Evolutionary conservation across 2,329 filamentous ascomycete genomes (phyloP), one percentile per base, ranked within the genome.

Genomic region (Hymenoscyphus scutula): DNA sequence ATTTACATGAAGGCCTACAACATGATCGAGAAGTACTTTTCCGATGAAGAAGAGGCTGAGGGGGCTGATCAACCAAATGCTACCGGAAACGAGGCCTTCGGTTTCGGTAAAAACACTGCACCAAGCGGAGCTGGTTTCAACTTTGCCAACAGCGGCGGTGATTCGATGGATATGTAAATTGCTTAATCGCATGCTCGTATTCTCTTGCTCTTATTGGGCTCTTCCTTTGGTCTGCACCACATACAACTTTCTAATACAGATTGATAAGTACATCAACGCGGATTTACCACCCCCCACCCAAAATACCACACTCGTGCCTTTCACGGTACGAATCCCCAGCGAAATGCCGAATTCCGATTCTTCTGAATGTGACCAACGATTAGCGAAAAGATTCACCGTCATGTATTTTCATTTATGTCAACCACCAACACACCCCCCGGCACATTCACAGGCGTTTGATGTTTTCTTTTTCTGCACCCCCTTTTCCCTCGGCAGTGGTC

Each of bases 1-100:
- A 99, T 99, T 72, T 99, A 99, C 84, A 98, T 99, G 94, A 99
- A 99, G 87, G 95, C 95, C 0, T 99, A 98, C 85, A 98, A 96
- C 85, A 99, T 99, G 79, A 99, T 99, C 70, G 95, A 99, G 84
- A 97, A 97, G 83, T 99, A 99, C 85, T 99, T 99, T 82, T 97
- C 93, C 0, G 95, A 99, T 74, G 95, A 99, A 70, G 95, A 98
- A 61, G 95, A 96, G 75, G 85, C 84, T 66, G 86, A 79, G 55
- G 82, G 78, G 66, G 92, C 93, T 77, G 86, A 90, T 65, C 89
- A 92, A 74, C 76, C 48, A 54, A 81, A 29, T 86, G 89, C 64
- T 58, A 66, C 66, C 72, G 86, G 85, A 54, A 77, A 82, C 48
- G 90, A 90, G 72, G 89, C 89, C 63, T 95, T 94, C 77, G 86